Evolutionary conservation across 1,284 basidiomycete genomes (phyloP), one percentile per base, ranked within the genome.

Genomic region (Trichosporon coremiiforme): DNA sequence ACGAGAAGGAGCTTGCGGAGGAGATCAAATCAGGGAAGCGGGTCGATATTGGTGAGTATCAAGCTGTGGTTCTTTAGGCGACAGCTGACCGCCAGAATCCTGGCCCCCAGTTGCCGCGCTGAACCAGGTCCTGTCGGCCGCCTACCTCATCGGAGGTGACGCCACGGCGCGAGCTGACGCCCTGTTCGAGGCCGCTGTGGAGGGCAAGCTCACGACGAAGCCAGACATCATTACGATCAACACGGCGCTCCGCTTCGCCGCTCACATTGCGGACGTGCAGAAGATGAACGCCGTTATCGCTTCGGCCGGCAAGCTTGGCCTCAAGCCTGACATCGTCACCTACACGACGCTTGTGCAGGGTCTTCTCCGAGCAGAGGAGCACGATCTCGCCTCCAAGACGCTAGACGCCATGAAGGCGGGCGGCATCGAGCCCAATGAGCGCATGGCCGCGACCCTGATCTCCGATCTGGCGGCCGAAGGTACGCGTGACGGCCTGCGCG

Each of bases 321-420:
- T 94, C 38, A 75, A 80, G 10, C 91, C 91, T 8, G 92, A 95
- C 76, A 88, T 90, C 4, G 88, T 90, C 80, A 94, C 90, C 0
- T 95, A 90, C 80, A 91, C 92, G 2, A 91, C 89, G 3, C 86
- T 95, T 33, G 88, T 94, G 12, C 88, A 89, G 29, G 90, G 90
- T 0, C 79, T 94, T 68, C 86, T 91, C 38, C 88, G 88, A 73
- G 87, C 87, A 7, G 87, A 88, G n/a, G 86, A 88, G 66, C 81
- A 87, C 35, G 89, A 93, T 74, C 89, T 91, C 2, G 86, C 88
- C 2, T 85, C 87, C 41, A 84, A 87, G 47, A 86, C 92, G 22
- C 80, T 92, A 50, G 83, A 85, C 63, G 84, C 90, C 68, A 94
- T 95, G 92, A 82, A 85, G 72, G 87, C 87, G 75, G 88, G 91